Conservation (phyloP, 1,284 basidiomycete species). For the Thelephora terrestris region DNA sequence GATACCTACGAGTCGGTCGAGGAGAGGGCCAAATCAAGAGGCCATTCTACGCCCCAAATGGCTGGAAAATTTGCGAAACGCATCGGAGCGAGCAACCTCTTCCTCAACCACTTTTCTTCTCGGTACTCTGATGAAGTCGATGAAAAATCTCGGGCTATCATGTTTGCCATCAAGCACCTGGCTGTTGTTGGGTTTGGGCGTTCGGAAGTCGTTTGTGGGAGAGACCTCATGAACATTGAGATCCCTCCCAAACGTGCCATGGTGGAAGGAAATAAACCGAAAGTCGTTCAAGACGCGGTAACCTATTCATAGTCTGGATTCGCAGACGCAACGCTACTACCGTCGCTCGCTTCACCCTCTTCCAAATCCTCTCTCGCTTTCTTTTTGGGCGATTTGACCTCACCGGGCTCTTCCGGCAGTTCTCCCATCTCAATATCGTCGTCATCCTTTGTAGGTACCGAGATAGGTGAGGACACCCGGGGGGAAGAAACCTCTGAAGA, state of each 20-base stretch:
- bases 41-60: slow-evolving; percentile 90
- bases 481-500: slow-evolving; percentile 12
- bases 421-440: slow-evolving; percentile 85
- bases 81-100: slow-evolving; percentile 55
- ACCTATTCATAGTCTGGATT: slow-evolving; percentile 43
- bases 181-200: slow-evolving; percentile 41
- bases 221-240: slow-evolving; percentile 63
- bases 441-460: slow-evolving; percentile 21
- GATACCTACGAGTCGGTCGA: slow-evolving; percentile 59
- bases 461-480: slow-evolving; percentile 20
- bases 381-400: slow-evolving; percentile 33
- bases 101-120: slow-evolving; percentile 82
- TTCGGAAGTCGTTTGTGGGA: slow-evolving; percentile 50
- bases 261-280: not conserved
- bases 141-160: slow-evolving; percentile 37
- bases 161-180: slow-evolving; percentile 49
- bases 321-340: slow-evolving; percentile 65
- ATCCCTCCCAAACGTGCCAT: slow-evolving; percentile 20
- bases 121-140: slow-evolving; percentile 30
- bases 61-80: slow-evolving; percentile 74
- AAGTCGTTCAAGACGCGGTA: slow-evolving; percentile 5
- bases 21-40: slow-evolving; percentile 62
- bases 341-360: slow-evolving; percentile 75
- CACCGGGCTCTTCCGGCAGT: slow-evolving; percentile 56
- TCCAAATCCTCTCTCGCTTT: slow-evolving; percentile 62